Percentiles rank a stretch among this genome's conserved stretches.
These are phyloP conservation scores for Aspergillus quadrilineatus DNA, from an alignment of 2,329 filamentous ascomycete species.

Conservation along the genomic window DNA sequence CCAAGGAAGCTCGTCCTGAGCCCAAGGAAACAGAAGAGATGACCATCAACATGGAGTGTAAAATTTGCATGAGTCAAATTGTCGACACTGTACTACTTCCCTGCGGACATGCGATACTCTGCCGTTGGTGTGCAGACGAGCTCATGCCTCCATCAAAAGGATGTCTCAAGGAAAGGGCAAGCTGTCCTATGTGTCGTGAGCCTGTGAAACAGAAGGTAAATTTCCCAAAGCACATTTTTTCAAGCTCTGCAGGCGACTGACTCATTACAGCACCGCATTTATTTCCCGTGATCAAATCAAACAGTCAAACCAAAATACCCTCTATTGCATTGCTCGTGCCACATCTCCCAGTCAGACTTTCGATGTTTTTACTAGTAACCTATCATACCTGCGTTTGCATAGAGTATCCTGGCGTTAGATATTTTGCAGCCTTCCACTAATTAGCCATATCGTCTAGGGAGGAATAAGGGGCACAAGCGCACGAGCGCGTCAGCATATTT, in stretches of 20 bases:
- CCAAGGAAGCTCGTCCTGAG: constrained; percentile 47
- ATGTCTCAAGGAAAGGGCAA: constrained; percentile 17
- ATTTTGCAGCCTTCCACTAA: not conserved
- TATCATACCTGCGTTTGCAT: not conserved
- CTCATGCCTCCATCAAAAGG: constrained; percentile 45
- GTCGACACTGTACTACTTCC: constrained; percentile 54
- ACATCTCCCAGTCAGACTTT: not conserved
- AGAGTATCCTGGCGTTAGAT: not conserved
- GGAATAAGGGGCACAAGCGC: not conserved
- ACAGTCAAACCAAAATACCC: not conserved
- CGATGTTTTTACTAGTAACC: not conserved
- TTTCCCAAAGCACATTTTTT: not conserved
- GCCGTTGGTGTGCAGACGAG: constrained; percentile 55
- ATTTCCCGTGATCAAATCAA: not conserved
- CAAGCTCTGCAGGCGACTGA: not conserved
- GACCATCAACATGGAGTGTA: constrained; percentile 52
- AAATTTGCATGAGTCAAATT: constrained; percentile 54
- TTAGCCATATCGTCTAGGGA: not conserved
- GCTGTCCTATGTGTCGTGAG: constrained; percentile 32
- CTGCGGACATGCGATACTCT: constrained; percentile 57
- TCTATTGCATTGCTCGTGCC: not conserved
- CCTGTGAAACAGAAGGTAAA: constrained; percentile 30
- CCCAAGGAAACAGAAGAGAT: constrained; percentile 51
- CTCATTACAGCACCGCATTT: not conserved
- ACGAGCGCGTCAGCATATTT: not conserved